Percentiles rank a stretch among this genome's conserved stretches.
Evolutionary conservation across 345 rosid genomes (phyloP).

Genomic region (Rubroshorea leprosula): DNA sequence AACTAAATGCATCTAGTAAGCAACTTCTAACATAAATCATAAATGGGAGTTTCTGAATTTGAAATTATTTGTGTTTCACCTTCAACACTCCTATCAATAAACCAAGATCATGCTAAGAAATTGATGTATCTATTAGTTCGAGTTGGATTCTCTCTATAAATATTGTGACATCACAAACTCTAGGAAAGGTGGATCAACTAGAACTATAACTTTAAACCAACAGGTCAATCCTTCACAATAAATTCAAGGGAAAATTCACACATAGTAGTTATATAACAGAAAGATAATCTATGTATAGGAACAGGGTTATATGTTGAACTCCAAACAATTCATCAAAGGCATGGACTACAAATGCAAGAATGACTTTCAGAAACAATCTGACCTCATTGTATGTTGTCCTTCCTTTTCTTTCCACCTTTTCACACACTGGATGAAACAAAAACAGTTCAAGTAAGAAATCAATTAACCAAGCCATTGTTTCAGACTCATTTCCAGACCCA

Average conservation of each 20-base stretch:
- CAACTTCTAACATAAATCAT: no score
- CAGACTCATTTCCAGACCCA: not conserved
- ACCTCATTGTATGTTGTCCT: constrained; percentile 98
- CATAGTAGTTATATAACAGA: no score
- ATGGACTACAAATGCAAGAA: constrained; percentile 3
- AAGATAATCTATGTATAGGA: not conserved
- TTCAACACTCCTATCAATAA: not conserved
- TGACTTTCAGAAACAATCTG: constrained; percentile 29
- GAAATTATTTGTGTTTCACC: no score
- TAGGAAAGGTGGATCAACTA: not conserved
- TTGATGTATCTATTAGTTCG: not conserved
- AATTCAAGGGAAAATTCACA: not conserved
- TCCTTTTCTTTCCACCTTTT: constrained; percentile 97
- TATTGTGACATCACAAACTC: not conserved
- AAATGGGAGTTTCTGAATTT: no score
- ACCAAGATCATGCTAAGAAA: not conserved
- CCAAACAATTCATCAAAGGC: not conserved
- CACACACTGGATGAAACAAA: constrained; percentile 61
- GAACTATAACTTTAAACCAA: not conserved
- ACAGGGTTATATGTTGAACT: not conserved
- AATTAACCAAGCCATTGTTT: constrained; percentile 2
- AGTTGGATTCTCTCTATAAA: not conserved
- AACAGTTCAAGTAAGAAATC: constrained; percentile 9
- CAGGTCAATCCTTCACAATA: no score
- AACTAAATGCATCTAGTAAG: not conserved